Evolutionary conservation across 768 basidiomycete genomes (phyloP).

Genomic region (Coprinopsis cinerea): DNA sequence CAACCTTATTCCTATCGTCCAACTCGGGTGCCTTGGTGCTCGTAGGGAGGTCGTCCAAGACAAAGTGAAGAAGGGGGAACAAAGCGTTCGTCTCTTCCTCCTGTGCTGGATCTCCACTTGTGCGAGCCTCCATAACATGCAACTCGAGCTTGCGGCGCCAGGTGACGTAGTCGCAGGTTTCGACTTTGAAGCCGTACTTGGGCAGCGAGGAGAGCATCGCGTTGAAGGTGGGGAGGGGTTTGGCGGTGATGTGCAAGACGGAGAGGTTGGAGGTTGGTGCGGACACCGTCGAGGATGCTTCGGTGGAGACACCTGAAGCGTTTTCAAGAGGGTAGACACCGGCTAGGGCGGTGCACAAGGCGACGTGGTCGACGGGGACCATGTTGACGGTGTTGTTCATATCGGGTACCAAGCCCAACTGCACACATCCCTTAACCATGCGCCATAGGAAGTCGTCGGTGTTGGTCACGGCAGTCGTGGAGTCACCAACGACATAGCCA

Average conservation of each 20-base stretch:
- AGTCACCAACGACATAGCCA: slow-evolving; percentile 95
- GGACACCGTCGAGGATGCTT: not conserved
- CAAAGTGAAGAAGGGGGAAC: slow-evolving; percentile 95
- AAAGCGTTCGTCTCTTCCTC: slow-evolving; percentile 79
- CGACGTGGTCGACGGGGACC: slow-evolving; percentile 97
- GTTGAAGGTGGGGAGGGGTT: slow-evolving; percentile 87
- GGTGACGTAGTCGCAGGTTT: slow-evolving; percentile 79
- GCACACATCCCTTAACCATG: slow-evolving; percentile 95
- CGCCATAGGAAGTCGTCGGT: slow-evolving; percentile 99
- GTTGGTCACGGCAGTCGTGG: slow-evolving; percentile 90
- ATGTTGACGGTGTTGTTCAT: slow-evolving; percentile 99
- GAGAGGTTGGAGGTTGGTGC: slow-evolving; percentile 23
- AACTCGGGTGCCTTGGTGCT: slow-evolving; percentile 91
- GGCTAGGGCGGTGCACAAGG: slow-evolving; percentile 71
- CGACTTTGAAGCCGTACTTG: slow-evolving; percentile 74
- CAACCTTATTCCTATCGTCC: slow-evolving; percentile 79
- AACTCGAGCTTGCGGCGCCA: slow-evolving; percentile 93
- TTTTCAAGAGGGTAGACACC: slow-evolving; percentile 55
- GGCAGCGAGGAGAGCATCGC: slow-evolving; percentile 66
- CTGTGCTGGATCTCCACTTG: not conserved
- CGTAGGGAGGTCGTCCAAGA: slow-evolving; percentile 94
- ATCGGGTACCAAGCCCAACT: slow-evolving; percentile 93
- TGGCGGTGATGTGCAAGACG: slow-evolving; percentile 82
- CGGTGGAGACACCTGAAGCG: slow-evolving; percentile 30
- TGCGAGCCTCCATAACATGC: slow-evolving; percentile 80